phyloP scores from a whole-genome alignment of 352 stramenopile species.

The Blastocystis sp. region DNA sequence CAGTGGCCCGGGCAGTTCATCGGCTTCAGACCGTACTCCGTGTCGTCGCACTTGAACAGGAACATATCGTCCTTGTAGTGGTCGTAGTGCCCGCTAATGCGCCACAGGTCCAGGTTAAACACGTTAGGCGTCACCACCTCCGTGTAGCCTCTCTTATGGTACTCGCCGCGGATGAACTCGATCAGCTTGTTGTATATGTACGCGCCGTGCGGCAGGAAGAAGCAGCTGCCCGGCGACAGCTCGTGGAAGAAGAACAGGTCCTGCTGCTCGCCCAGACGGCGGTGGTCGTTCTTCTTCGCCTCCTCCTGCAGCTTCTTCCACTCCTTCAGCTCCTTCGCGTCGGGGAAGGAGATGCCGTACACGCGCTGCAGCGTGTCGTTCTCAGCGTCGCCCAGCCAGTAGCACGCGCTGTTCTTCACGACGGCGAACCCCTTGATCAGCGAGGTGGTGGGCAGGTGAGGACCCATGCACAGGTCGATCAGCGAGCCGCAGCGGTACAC shows the following conservation, averaged over 20 bases:
- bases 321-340: slow-evolving; percentile 95
- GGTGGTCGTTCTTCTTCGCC: slow-evolving; percentile 94
- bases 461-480: slow-evolving; percentile 95
- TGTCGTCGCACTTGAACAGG: slow-evolving; percentile 92
- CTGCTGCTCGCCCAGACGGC: slow-evolving; percentile 89
- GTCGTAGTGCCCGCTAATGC: slow-evolving; percentile 90
- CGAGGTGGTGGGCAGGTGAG: slow-evolving; percentile 92
- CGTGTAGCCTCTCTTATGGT: slow-evolving; percentile 85
- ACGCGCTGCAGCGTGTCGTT: slow-evolving; percentile 95
- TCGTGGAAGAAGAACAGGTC: slow-evolving; percentile 93
- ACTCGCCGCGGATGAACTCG: slow-evolving; percentile 90
- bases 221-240: slow-evolving; percentile 92
- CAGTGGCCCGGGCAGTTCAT: slow-evolving; percentile 99
- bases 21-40: slow-evolving; percentile 89
- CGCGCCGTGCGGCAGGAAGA: slow-evolving; percentile 95
- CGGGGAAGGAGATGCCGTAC: slow-evolving; percentile 96
- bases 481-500: slow-evolving; percentile 96
- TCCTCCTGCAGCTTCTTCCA: slow-evolving; percentile 93
- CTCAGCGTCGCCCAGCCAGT: slow-evolving; percentile 94
- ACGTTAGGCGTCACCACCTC: slow-evolving; percentile 97
- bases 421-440: slow-evolving; percentile 93
- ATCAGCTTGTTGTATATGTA: slow-evolving; percentile 97
- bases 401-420: slow-evolving; percentile 89
- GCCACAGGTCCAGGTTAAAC: slow-evolving; percentile 97
- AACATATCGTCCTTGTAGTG: slow-evolving; percentile 99